These are phyloP conservation scores for Pilaira anomala DNA, from an alignment of 192 early-diverging fungal species.

Conservation along the genomic window DNA sequence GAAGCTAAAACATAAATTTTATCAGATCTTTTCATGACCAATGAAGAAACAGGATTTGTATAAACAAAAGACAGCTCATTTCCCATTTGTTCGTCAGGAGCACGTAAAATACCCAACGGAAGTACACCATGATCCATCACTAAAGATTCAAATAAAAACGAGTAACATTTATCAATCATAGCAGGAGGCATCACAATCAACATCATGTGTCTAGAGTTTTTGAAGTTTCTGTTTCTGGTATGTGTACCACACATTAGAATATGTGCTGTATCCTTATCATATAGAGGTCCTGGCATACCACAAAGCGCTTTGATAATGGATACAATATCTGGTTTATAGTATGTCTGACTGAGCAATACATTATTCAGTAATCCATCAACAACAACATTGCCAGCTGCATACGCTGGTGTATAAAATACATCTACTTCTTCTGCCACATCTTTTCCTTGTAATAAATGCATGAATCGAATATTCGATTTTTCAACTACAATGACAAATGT, in stretches of 20 bases:
- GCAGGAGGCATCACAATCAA: conserved; percentile 42
- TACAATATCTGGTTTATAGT: conserved; percentile 54
- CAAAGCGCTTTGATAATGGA: conserved; percentile 60
- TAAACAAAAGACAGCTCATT: conserved; percentile 68
- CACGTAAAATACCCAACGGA: conserved; percentile 50
- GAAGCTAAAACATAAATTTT: conserved; percentile 54
- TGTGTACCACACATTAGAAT: conserved; percentile 1
- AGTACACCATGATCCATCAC: conserved; percentile 51
- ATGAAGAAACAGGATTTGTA: conserved; percentile 60
- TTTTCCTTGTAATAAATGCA: conserved; percentile 42
- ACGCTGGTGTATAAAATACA: conserved; percentile 55
- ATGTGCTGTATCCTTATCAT: conserved; percentile 3
- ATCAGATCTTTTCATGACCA: conserved; percentile 52
- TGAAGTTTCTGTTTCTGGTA: neutral
- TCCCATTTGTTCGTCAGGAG: conserved; percentile 41
- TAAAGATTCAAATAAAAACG: conserved; percentile 48
- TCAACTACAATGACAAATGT: conserved; percentile 23
- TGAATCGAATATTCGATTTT: conserved; percentile 58
- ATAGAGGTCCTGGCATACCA: conserved; percentile 43
- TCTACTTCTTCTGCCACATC: conserved; percentile 37
- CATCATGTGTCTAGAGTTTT: conserved; percentile 33
- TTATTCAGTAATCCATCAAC: conserved; percentile 51
- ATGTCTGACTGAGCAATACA: conserved; percentile 48
- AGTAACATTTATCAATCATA: conserved; percentile 49
- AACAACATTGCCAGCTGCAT: conserved; percentile 63